Conservation (phyloP, 148 eudicot species). For the Rhododendron mucronatum region DNA sequence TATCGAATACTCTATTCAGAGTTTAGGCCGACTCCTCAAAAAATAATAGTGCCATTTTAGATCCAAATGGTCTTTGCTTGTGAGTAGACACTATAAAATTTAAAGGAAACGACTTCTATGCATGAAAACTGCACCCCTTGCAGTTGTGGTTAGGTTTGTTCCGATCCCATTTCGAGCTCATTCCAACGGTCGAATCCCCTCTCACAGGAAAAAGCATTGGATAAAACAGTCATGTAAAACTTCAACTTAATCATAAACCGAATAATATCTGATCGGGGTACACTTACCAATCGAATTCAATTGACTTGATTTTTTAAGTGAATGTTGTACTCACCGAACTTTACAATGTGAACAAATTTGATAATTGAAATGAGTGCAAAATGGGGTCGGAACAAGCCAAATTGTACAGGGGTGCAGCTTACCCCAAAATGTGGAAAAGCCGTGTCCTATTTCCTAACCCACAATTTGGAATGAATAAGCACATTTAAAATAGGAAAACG, state of each 20-base stretch:
- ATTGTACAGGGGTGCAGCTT: background rate
- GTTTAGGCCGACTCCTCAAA: too few relatives aligned
- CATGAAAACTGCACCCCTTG: too few relatives aligned
- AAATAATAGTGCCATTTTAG: background rate
- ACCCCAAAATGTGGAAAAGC: background rate
- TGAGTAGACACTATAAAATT: too few relatives aligned
- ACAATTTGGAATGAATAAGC: background rate
- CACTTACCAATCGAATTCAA: background rate
- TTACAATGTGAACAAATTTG: background rate
- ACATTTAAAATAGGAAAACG: background rate
- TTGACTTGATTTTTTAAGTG: background rate
- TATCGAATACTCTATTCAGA: too few relatives aligned
- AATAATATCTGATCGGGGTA: background rate
- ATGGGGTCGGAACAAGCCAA: background rate
- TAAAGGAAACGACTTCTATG: too few relatives aligned
- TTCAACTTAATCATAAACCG: too few relatives aligned
- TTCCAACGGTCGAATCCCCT: too few relatives aligned
- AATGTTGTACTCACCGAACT: background rate
- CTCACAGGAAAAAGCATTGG: too few relatives aligned
- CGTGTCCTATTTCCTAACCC: background rate
- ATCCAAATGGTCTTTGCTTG: background rate
- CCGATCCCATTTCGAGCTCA: too few relatives aligned
- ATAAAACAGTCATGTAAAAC: too few relatives aligned
- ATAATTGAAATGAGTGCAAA: background rate
- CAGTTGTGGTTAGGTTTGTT: too few relatives aligned